These are phyloP conservation scores for Thielaviopsis ethacetica DNA, from an alignment of 2,329 filamentous ascomycete genomes.

Conservation along the genomic window DNA sequence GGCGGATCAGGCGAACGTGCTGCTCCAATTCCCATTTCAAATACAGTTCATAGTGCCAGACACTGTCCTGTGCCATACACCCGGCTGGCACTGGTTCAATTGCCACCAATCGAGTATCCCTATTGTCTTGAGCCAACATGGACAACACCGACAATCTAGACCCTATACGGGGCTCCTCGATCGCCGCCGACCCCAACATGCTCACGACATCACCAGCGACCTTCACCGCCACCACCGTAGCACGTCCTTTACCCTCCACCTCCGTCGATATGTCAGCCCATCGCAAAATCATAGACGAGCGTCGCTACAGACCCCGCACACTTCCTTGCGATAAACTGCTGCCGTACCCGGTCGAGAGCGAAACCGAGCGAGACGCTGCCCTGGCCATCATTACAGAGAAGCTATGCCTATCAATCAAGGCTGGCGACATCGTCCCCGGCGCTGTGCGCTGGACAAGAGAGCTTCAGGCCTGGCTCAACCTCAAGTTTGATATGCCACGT, in stretches of 20 bases:
- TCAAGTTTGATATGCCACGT: conserved; percentile 93
- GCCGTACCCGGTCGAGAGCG: conserved; percentile 75
- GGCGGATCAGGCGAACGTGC: too few species aligned
- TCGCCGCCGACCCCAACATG: not conserved
- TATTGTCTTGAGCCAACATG: not conserved
- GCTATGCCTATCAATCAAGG: conserved; percentile 78
- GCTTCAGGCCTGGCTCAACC: conserved; percentile 81
- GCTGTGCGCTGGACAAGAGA: conserved; percentile 95
- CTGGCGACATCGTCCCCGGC: conserved; percentile 86
- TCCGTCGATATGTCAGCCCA: not conserved
- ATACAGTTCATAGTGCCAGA: not conserved
- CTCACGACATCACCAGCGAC: not conserved
- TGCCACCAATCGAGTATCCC: not conserved
- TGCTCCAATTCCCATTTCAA: too few species aligned
- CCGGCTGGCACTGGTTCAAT: not conserved
- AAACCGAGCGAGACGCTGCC: conserved; percentile 58
- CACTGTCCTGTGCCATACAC: not conserved
- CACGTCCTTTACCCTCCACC: not conserved
- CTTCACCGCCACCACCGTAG: not conserved
- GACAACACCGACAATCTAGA: not conserved
- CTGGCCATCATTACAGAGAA: conserved; percentile 81
- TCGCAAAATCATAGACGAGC: conserved; percentile 1
- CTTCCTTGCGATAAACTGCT: conserved; percentile 86
- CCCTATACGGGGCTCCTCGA: not conserved
- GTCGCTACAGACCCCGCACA: conserved; percentile 65